These are phyloP conservation scores for Lentinula detonsa DNA, from an alignment of 768 basidiomycete species.

Conservation along the genomic window DNA sequence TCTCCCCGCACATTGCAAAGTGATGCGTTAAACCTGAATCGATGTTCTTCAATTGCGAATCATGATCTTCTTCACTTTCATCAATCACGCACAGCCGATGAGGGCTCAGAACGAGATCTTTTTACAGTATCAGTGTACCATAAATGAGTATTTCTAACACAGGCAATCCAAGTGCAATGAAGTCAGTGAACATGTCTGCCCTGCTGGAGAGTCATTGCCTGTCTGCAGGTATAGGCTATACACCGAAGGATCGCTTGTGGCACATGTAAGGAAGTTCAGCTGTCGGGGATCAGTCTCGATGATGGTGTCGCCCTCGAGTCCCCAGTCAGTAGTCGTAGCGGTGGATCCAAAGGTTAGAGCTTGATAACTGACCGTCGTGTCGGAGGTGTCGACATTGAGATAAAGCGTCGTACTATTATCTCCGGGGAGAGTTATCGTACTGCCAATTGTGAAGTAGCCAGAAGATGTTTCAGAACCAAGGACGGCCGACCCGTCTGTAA, in stretches of 20 bases:
- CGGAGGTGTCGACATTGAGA: constrained; percentile 37
- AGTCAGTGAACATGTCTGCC: constrained; percentile 28
- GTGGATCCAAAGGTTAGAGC: constrained; percentile 37
- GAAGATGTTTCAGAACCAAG: constrained; percentile 48
- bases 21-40: too few relatives aligned
- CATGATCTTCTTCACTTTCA: too few relatives aligned
- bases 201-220: constrained; percentile 41
- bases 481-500: constrained; percentile 37
- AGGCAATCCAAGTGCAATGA: constrained; percentile 40
- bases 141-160: constrained; percentile 19
- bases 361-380: constrained; percentile 41
- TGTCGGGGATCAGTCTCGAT: constrained; percentile 46
- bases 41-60: too few relatives aligned
- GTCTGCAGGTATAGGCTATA: constrained; percentile 46
- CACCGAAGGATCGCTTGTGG: constrained; percentile 31
- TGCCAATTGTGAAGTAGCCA: constrained; percentile 44
- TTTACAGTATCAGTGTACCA: too few relatives aligned
- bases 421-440: constrained; percentile 36
- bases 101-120: too few relatives aligned
- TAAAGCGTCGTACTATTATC: constrained; percentile 32
- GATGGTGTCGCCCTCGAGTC: constrained; percentile 54
- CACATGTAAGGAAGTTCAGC: constrained; percentile 50
- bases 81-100: too few relatives aligned
- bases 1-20: too few relatives aligned
- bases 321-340: constrained; percentile 49